Conservation (phyloP, 2,329 filamentous ascomycete species). For the Ceratocystis variospora region DNA sequence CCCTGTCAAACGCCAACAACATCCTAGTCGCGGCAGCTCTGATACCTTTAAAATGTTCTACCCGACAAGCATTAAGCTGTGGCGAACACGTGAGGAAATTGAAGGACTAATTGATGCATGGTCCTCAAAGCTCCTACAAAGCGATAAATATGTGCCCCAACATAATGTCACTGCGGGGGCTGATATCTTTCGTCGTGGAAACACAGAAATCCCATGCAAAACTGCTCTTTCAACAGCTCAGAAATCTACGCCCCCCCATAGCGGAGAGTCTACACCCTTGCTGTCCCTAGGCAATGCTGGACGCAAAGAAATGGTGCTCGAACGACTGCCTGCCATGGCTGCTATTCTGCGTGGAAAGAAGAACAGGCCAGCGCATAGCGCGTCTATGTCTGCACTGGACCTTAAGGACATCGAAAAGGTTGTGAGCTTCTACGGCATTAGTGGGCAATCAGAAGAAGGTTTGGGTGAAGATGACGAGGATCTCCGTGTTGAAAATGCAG, state of each 20-base stretch:
- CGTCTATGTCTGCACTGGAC: slow-evolving; percentile 24
- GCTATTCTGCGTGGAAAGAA: slow-evolving; percentile 42
- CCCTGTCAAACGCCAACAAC: slow-evolving; percentile 56
- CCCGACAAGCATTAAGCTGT: slow-evolving; percentile 68
- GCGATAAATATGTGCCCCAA: slow-evolving; percentile 30
- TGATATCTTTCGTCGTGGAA: slow-evolving; percentile 36
- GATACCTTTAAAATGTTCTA: slow-evolving; percentile 87
- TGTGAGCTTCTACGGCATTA: slow-evolving; percentile 49
- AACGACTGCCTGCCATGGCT: slow-evolving; percentile 75
- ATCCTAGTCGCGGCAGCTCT: slow-evolving; percentile 19
- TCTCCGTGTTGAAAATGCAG: slow-evolving; percentile 13
- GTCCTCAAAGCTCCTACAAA: slow-evolving; percentile 46
- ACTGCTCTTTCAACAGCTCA: slow-evolving; percentile 21
- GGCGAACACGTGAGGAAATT: slow-evolving; percentile 71
- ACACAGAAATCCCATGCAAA: slow-evolving; percentile 19
- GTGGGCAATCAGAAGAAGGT: slow-evolving; percentile 22
- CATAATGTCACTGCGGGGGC: slow-evolving; percentile 34
- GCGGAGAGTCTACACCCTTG: slow-evolving; percentile 28
- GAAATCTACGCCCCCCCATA: slow-evolving; percentile 18
- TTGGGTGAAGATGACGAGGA: slow-evolving; percentile 32
- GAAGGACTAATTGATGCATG: slow-evolving; percentile 59
- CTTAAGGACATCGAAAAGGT: slow-evolving; percentile 52
- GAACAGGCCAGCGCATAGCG: slow-evolving; percentile 20
- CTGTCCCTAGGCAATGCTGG: slow-evolving; percentile 52
- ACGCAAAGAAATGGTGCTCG: slow-evolving; percentile 62